Base-by-base conservation (phyloP, 1,284 basidiomycete species). In the Mycena citricolor region DNA sequence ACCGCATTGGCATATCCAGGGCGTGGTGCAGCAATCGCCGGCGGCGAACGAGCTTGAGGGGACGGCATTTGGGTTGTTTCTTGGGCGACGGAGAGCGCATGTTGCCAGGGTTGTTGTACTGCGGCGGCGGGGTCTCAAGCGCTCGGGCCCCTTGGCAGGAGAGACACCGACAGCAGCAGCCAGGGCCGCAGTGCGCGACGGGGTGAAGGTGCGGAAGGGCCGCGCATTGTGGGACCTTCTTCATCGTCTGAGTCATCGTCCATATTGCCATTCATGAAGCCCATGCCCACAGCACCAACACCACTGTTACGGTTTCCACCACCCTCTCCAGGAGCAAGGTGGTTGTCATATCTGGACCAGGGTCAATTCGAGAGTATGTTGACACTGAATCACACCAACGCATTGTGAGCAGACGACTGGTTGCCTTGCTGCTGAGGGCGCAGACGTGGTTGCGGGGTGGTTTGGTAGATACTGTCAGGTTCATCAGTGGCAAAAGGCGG, bases 1-100 rank as follows among this genome's bases (percentile, higher is more conserved):
- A 86, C 73, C 26, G 80, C 79, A 2, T 82, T 77, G 22, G 81
- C 77, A 57, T 88, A 87, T 8, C 86, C 85, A 4, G 86, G 84
- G 29, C 73, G 73, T 23, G 85, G 84, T 5, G 83, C 79, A 8
- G 79, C 83, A 50, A 86, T 77, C 5, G 73, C 70, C 23, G 76
- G 68, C 24, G 66, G 53, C 6, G 59, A 53, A 14, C 58, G 62
- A 31, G 52, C 34, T 43, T 26, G 54, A 49, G 22, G 46, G 36
- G 38, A 45, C 25, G 40, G 39, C 30, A 39, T 37, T 19, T 20
- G 11, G 34, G 32, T 38, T 44, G 10, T 17, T 29, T 10, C 42
- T 39, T 30, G 46, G 6, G 31, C 41, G 24, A 22, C 30, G 50
- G 38, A 52, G 45, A 47, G 34, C 49, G 28, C 37, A 40, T 12